A percentile compares a stretch with the other conserved stretches of the same genome.
These are phyloP conservation scores for Aspergillus hancockii DNA, from an alignment of 495 filamentous ascomycete genomes.

Conservation along the genomic window DNA sequence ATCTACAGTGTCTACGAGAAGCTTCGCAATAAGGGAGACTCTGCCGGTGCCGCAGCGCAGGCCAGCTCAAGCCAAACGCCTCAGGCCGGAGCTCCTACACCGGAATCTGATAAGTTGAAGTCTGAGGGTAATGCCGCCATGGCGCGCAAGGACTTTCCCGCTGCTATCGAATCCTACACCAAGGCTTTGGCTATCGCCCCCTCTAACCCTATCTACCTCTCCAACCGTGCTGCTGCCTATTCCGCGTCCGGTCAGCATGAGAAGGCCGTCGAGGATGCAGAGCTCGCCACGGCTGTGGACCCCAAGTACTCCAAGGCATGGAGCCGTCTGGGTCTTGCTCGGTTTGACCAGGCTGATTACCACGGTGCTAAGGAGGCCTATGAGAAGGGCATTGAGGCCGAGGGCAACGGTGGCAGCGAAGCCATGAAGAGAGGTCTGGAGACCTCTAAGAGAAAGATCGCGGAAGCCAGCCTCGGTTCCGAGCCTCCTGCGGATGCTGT, in stretches of 20 bases:
- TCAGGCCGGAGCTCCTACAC: constrained; percentile 39
- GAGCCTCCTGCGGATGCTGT: constrained; percentile 53
- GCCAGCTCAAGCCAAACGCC: constrained; percentile 30
- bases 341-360: constrained; percentile 86
- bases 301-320: constrained; percentile 96
- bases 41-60: constrained; percentile 20
- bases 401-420: constrained; percentile 82
- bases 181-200: constrained; percentile 78
- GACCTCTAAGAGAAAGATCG: constrained; percentile 81
- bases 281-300: constrained; percentile 81
- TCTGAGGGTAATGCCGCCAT: constrained; percentile 92
- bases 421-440: constrained; percentile 92
- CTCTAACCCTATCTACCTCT: constrained; percentile 92
- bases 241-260: constrained; percentile 78
- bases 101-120: constrained; percentile 85
- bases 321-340: constrained; percentile 85
- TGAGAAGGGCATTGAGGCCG: constrained; percentile 85
- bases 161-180: constrained; percentile 82
- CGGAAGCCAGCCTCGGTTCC: constrained; percentile 59
- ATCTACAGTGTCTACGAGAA: constrained; percentile 98
- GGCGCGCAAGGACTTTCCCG: constrained; percentile 81
- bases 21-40: constrained; percentile 66
- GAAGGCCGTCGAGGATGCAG: constrained; percentile 79
- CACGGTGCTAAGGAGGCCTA: constrained; percentile 95
- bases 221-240: constrained; percentile 93